Percentiles rank a stretch among this genome's conserved stretches.
Conservation (phyloP, 2,329 filamentous ascomycete genomes). For the Diaporthe sp. region DNA sequence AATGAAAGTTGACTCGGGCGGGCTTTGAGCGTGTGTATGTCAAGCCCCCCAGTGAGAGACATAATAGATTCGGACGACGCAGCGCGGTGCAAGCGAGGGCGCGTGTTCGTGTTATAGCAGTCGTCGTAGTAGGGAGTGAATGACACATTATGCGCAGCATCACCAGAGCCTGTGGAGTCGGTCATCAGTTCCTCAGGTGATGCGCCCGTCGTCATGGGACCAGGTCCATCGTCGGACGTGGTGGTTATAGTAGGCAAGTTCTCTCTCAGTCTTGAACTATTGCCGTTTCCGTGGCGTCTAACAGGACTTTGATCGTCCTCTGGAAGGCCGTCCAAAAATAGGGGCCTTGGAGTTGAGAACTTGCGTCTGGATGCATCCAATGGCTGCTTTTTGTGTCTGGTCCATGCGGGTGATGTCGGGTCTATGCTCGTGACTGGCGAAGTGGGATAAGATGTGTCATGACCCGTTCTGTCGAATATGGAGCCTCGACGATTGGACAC, state of each 20-base stretch:
- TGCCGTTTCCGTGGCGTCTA: conserved; percentile 25
- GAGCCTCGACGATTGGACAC: conserved; percentile 79
- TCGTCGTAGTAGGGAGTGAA: conserved; percentile 46
- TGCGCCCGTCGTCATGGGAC: conserved; percentile 45
- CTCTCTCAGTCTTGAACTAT: conserved; percentile 42
- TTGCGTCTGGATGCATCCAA: conserved; percentile 69
- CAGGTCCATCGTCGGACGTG: conserved; percentile 48
- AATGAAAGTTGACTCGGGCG: conserved; percentile 82
- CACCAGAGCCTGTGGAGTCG: conserved; percentile 45
- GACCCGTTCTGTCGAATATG: conserved; percentile 81
- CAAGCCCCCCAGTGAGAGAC: conserved; percentile 87
- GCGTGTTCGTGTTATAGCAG: conserved; percentile 43
- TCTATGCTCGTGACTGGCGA: conserved; percentile 84
- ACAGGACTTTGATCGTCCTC: conserved; percentile 43
- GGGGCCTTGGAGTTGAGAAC: conserved; percentile 54
- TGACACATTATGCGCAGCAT: conserved; percentile 37
- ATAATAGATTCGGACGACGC: conserved; percentile 90
- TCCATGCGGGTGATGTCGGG: conserved; percentile 75
- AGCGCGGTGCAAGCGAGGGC: conserved; percentile 63
- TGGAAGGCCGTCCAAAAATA: conserved; percentile 44
- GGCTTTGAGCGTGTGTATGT: conserved; percentile 85
- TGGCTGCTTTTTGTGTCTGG: conserved; percentile 66
- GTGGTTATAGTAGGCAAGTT: conserved; percentile 49
- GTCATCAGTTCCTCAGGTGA: conserved; percentile 54
- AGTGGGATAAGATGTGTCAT: conserved; percentile 79